phyloP scores from a whole-genome alignment of 2,329 filamentous ascomycete genomes.

The Corinectria fuckeliana region DNA sequence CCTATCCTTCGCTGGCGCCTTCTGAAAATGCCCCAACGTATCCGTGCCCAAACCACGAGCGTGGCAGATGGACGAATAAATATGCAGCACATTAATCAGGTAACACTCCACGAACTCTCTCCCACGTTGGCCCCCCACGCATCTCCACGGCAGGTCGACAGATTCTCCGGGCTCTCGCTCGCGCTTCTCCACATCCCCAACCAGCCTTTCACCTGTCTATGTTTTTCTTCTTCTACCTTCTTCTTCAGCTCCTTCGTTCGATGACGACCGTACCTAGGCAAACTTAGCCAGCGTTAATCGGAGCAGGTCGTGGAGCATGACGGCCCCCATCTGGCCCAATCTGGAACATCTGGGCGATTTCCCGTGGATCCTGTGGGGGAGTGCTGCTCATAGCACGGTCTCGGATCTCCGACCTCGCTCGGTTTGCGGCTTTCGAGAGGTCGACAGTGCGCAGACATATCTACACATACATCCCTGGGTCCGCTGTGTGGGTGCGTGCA shows the following conservation, averaged over 20 bases:
- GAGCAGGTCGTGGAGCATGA: slow-evolving; percentile 18
- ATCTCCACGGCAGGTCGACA: slow-evolving; percentile 1
- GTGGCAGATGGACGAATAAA: background rate
- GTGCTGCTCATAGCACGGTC: slow-evolving; percentile 14
- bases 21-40: slow-evolving; percentile 2
- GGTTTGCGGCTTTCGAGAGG: slow-evolving; percentile 8
- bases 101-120: background rate
- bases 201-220: slow-evolving; percentile 15
- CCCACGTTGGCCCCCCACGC: slow-evolving; percentile 12
- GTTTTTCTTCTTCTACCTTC: no score
- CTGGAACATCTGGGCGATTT: slow-evolving; percentile 21
- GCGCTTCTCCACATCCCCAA: slow-evolving; percentile 14
- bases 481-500: slow-evolving; percentile 9
- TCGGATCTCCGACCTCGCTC: slow-evolving; percentile 33
- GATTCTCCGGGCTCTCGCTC: background rate
- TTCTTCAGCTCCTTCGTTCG: slow-evolving; percentile 8
- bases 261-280: slow-evolving; percentile 17
- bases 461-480: background rate
- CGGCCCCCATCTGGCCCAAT: slow-evolving; percentile 10
- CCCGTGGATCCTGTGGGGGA: slow-evolving; percentile 15
- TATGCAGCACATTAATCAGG: background rate
- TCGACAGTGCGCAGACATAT: slow-evolving; percentile 14
- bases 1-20: background rate
- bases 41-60: background rate
- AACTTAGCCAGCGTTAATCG: slow-evolving; percentile 29